These are phyloP conservation scores for Trichopus zeylanicus DNA, from an alignment of 116 monocot species.

Conservation along the genomic window DNA sequence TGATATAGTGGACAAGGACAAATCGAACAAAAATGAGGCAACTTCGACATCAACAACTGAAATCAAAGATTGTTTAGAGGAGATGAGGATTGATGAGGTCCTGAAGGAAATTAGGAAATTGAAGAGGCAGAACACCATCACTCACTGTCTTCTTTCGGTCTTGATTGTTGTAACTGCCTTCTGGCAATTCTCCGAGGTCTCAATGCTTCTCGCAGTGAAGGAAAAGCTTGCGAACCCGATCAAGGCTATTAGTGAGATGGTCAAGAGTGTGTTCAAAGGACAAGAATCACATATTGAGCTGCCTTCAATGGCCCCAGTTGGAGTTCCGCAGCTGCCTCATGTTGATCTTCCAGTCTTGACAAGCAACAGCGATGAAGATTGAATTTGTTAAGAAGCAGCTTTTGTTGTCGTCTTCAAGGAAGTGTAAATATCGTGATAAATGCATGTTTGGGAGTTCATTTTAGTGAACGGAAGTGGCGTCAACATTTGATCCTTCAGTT, in stretches of 20 bases:
- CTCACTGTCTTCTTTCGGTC: constrained; percentile 49
- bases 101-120: constrained; percentile 38
- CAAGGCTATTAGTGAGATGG: constrained; percentile 21
- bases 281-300: background rate
- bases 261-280: constrained; percentile 10
- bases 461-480: too few species aligned
- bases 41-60: background rate
- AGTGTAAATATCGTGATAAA: background rate
- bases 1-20: background rate
- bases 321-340: constrained; percentile 2
- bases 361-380: background rate
- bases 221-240: constrained; percentile 41
- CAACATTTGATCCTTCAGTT: too few species aligned
- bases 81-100: constrained; percentile 25
- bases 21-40: constrained; percentile 1
- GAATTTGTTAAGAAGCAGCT: background rate
- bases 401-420: too few species aligned
- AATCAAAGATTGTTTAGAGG: background rate
- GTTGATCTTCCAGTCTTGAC: constrained; percentile 1
- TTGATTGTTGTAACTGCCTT: constrained; percentile 36
- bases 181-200: constrained; percentile 64
- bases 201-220: constrained; percentile 33
- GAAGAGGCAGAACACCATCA: constrained; percentile 65
- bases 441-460: background rate
- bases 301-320: background rate